Conservation (phyloP, 2,329 filamentous ascomycete genomes). For the Coniochaeta sp. region DNA sequence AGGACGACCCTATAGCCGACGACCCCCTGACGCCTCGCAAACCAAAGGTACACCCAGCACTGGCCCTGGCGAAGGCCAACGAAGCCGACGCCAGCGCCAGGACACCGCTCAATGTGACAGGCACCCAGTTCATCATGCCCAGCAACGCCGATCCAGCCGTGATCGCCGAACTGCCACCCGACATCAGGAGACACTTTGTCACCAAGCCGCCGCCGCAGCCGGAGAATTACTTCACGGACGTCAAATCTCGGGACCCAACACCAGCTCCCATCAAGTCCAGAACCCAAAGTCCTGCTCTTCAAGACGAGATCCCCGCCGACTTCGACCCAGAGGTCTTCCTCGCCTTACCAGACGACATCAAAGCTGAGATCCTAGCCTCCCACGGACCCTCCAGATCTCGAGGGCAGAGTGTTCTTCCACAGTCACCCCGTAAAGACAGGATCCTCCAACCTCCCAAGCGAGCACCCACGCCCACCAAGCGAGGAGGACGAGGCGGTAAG, state of each 20-base stretch:
- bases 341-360: conserved; percentile 78
- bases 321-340: conserved; percentile 80
- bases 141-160: conserved; percentile 75
- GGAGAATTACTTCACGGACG: conserved; percentile 20
- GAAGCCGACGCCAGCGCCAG: conserved; percentile 49
- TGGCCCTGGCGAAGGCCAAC: conserved; percentile 42
- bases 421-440: conserved; percentile 52
- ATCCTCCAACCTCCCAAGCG: conserved; percentile 42
- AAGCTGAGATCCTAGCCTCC: conserved; percentile 71
- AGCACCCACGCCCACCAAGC: conserved; percentile 59
- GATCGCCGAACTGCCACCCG: conserved; percentile 72
- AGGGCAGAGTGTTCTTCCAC: conserved; percentile 28
- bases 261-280: conserved; percentile 26
- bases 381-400: conserved; percentile 41
- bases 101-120: conserved; percentile 67
- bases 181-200: conserved; percentile 72
- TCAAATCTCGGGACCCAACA: conserved; percentile 19
- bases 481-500: conserved; percentile 24
- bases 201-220: conserved; percentile 27
- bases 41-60: conserved; percentile 45
- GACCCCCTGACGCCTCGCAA: conserved; percentile 47
- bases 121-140: conserved; percentile 90
- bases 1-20: conserved; percentile 47
- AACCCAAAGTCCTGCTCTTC: conserved; percentile 27
- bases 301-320: conserved; percentile 56